Conservation (phyloP, 179 eudicot species). For the Vitellaria paradoxa region DNA sequence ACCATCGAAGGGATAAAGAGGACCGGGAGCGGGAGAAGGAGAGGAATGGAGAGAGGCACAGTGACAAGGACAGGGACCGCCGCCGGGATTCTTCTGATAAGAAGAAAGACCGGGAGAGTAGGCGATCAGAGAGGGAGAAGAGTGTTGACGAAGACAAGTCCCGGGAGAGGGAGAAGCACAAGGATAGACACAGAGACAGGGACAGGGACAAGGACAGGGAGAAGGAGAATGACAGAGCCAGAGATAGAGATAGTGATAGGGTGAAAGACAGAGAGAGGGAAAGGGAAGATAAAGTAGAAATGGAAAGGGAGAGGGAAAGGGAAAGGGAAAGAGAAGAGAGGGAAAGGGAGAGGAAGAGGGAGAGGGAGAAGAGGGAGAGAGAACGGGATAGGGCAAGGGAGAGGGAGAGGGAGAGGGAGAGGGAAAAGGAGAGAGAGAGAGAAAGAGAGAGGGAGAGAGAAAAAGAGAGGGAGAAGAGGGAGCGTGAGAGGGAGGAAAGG, state of each 20-base stretch:
- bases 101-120: slow-evolving; percentile 29
- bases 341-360: slow-evolving; percentile 17
- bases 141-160: slow-evolving; percentile 47
- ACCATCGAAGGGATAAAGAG: slow-evolving; percentile 17
- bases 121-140: slow-evolving; percentile 34
- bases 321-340: slow-evolving; percentile 26
- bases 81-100: slow-evolving; percentile 7
- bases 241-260: slow-evolving; percentile 38
- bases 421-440: slow-evolving; percentile 15
- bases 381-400: slow-evolving; percentile 18
- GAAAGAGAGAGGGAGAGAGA: slow-evolving; percentile 21
- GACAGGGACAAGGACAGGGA: slow-evolving; percentile 34
- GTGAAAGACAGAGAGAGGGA: slow-evolving; percentile 34
- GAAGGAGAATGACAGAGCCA: slow-evolving; percentile 17
- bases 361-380: slow-evolving; percentile 16
- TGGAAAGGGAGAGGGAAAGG: slow-evolving; percentile 21
- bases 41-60: slow-evolving; percentile 30
- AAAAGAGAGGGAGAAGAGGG: slow-evolving; percentile 18
- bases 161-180: slow-evolving; percentile 36
- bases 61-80: slow-evolving; percentile 27
- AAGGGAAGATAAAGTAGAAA: slow-evolving; percentile 37
- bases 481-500: slow-evolving; percentile 22
- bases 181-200: slow-evolving; percentile 28
- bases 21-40: slow-evolving; percentile 36
- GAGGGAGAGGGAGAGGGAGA: slow-evolving; percentile 22